Conservation (phyloP, 2,329 filamentous ascomycete species). For the Alternaria atra region DNA sequence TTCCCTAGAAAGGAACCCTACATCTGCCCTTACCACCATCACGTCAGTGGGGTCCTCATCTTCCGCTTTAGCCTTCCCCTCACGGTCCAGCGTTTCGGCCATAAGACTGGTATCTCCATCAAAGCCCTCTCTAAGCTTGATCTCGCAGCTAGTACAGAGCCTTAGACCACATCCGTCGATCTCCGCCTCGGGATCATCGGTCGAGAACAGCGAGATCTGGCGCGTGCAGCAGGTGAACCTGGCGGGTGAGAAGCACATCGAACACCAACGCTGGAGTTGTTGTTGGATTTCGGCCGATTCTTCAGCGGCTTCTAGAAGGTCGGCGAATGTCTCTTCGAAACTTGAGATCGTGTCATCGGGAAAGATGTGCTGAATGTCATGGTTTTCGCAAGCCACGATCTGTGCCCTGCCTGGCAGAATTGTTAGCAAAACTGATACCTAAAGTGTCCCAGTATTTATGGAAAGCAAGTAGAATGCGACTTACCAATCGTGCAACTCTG, state of each 20-base stretch:
- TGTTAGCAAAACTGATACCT: neutral
- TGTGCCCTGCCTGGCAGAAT: constrained; percentile 27
- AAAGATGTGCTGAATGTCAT: constrained; percentile 21
- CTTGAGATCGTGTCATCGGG: neutral
- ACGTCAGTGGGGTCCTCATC: constrained; percentile 8
- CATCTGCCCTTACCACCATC: constrained; percentile 32
- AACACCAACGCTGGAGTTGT: constrained; percentile 41
- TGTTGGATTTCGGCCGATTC: constrained; percentile 12
- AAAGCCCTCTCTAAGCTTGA: constrained; percentile 17
- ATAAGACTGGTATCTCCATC: constrained; percentile 21
- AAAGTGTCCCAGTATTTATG: fast-evolving
- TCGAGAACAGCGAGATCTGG: constrained; percentile 10
- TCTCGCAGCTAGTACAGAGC: constrained; percentile 35
- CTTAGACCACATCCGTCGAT: constrained; percentile 38
- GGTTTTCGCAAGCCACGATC: constrained; percentile 30
- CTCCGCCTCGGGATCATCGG: constrained; percentile 11
- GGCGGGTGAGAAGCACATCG: constrained; percentile 41
- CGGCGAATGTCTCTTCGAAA: constrained; percentile 16
- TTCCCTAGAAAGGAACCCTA: constrained; percentile 33
- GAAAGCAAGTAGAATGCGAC: fast-evolving
- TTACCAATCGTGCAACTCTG: constrained; percentile 24
- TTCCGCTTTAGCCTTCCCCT: constrained; percentile 22
- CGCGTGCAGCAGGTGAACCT: constrained; percentile 18
- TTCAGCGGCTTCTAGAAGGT: constrained; percentile 20
- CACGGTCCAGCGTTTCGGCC: constrained; percentile 28